Evolutionary conservation across 345 rosid species (phyloP), one percentile per base, ranked within the genome.

Genomic region (Brassica juncea): DNA sequence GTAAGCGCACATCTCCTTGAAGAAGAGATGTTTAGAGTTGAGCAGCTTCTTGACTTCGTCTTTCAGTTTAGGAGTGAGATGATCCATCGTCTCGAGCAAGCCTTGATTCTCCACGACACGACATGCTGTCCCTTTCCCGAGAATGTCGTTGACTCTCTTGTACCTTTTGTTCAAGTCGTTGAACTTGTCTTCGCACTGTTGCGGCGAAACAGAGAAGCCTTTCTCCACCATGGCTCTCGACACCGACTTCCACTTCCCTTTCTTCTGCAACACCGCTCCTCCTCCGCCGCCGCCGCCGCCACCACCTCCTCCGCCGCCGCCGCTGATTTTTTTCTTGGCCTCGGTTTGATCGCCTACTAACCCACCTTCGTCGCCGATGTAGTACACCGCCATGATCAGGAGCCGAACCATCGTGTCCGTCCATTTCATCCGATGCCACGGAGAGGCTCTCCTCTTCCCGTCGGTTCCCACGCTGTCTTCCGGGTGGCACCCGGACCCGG

Each of bases 381-480:
- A 95, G 78, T 84, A 91, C 0, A 95, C 99, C 0, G 97, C 98
- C 94, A 89, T 88, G 58, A 95, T 87, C 30, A 95, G 81, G 14
- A 95, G 83, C 81, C 83, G 87, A 28, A 95, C 99, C 99, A 95
- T 95, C 55, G 73, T 74, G 64, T 93, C 98, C 23, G 97, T 95
- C 98, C 99, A 95, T 80, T 95, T 95, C 98, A 95, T 95, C 67
- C 99, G 87, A 65, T 95, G 98, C 99, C 99, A 95, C 1, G 86
- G 97, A 30, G 97, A 92, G 1, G 82, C 5, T 70, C 87, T 90
- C 28, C 86, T 87, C 79, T 85, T 88, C 8, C 85, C 88, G 62
- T 88, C 94, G 47, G 84, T 90, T 66, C 84, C 87, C 2, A 77
- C 78, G 47, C 77, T 76, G 15, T 91, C 95, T 19, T 92, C 97